Base-by-base conservation (phyloP, 306 rosid species). In the Cucurbita argyrosperma region DNA sequence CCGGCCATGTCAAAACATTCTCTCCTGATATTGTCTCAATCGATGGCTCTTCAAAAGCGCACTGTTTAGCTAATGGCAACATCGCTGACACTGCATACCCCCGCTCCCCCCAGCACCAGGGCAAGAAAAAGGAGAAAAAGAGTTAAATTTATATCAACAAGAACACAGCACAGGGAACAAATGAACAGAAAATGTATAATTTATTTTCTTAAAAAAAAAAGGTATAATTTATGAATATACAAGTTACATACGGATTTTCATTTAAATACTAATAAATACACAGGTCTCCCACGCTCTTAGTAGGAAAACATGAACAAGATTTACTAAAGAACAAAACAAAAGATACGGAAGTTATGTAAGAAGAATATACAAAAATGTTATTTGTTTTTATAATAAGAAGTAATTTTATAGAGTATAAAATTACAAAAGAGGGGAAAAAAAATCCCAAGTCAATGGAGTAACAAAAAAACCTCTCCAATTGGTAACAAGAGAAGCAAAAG, bases 1-100 rank as follows among this genome's bases (percentile, higher is more conserved):
- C 89, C 35, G 99, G 99, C 99, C 99, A 94, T 56, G 99, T 88
- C 87, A 94, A 81, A 80, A 94, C 88, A 81, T 94, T 94, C 86
- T 94, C 99, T 74, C 97, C 97, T 54, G 83, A 60, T 59, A 94
- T 94, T 59, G 92, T 94, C 87, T 94, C 99, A 77, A 94, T 93
- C 16, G 88, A 85, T 75, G 99, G 99, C 81, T 91, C 99, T 85
- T 94, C 99, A 84, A 94, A 94, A 26, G 99, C 95, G 78, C 97
- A 94, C 72, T 94, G 99, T 79, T 94, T 94, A 63, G 99, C 99
- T 79, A 94, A 80, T 71, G 96, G 89, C 84, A 94, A 50, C 92
- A 94, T 88, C 61, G 98, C 95, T 76, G 98, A 94, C 98, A 94
- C 98, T 94, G 88, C 68, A 72, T 77, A 67, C 55, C 13, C 72